phyloP scores from a whole-genome alignment of 108 stramenopile genomes.

The Bacterosira constricta region DNA sequence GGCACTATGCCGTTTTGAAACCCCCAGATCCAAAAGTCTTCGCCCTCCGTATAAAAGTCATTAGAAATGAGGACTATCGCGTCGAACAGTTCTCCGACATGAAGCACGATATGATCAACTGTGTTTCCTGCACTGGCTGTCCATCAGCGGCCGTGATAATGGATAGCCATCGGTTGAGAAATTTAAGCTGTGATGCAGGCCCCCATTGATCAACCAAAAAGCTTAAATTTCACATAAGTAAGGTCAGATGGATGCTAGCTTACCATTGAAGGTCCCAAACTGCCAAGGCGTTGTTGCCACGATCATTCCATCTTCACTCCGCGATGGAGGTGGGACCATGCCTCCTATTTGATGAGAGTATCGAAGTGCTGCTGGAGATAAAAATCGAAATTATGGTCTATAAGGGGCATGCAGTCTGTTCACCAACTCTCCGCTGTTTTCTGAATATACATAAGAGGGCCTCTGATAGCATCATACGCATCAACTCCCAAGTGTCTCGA shows the following conservation, averaged over 20 bases:
- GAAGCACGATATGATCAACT: constrained; percentile 23
- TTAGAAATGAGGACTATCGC: constrained; percentile 1
- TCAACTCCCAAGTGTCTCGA: no score
- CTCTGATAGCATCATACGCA: no score
- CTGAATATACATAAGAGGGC: no score
- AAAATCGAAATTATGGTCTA: no score
- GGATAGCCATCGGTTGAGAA: constrained; percentile 25
- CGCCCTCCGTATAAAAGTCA: constrained; percentile 4
- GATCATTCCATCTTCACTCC: constrained; percentile 26
- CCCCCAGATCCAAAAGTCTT: constrained; percentile 30
- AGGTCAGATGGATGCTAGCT: constrained; percentile 24
- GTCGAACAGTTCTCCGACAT: constrained; percentile 32
- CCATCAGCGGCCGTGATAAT: constrained; percentile 31
- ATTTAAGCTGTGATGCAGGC: constrained; percentile 6
- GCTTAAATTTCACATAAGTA: constrained; percentile 16
- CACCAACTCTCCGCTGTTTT: no score
- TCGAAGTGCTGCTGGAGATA: background rate
- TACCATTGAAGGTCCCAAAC: constrained; percentile 40
- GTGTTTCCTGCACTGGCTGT: constrained; percentile 11
- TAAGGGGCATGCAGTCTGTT: no score
- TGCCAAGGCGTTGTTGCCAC: constrained; percentile 20
- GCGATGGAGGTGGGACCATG: constrained; percentile 10
- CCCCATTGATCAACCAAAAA: constrained; percentile 28
- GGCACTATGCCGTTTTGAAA: constrained; percentile 20
- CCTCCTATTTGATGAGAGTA: constrained; percentile 1